phyloP scores from a whole-genome alignment of 495 filamentous ascomycete genomes.

The Talaromyces adpressus region DNA sequence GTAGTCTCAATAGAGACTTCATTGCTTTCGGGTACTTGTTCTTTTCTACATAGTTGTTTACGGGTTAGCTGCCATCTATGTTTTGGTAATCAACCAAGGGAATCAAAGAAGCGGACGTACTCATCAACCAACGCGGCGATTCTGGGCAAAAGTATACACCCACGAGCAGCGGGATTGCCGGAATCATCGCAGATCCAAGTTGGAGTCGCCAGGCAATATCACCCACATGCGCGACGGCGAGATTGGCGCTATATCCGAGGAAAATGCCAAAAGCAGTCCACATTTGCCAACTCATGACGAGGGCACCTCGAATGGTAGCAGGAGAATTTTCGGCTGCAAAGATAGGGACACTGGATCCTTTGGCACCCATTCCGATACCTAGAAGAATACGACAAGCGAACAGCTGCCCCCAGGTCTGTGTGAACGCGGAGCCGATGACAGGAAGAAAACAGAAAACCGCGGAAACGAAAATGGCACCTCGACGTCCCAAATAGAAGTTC shows the following conservation, averaged over 20 bases:
- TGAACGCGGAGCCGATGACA: slow-evolving; percentile 47
- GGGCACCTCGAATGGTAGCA: slow-evolving; percentile 52
- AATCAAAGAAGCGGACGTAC: slow-evolving; percentile 26
- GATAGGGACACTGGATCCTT: slow-evolving; percentile 54
- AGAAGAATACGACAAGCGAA: slow-evolving; percentile 51
- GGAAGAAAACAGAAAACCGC: slow-evolving; percentile 51
- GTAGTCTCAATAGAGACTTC: slow-evolving; percentile 51
- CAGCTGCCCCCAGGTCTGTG: slow-evolving; percentile 53
- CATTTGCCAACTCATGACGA: slow-evolving; percentile 61
- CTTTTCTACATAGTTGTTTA: not conserved
- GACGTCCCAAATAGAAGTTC: slow-evolving; percentile 50
- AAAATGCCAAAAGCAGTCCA: slow-evolving; percentile 56
- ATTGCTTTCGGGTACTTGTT: slow-evolving; percentile 46
- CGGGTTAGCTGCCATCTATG: not conserved
- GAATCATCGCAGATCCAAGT: slow-evolving; percentile 60
- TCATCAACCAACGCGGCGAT: slow-evolving; percentile 64
- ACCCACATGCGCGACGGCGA: slow-evolving; percentile 49
- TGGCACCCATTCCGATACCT: slow-evolving; percentile 61
- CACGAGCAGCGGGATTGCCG: slow-evolving; percentile 56
- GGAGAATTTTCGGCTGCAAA: slow-evolving; percentile 57
- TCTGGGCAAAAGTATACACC: slow-evolving; percentile 62
- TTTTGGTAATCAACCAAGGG: not conserved
- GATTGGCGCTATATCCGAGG: slow-evolving; percentile 52
- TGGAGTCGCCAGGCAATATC: slow-evolving; percentile 56
- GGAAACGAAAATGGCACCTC: slow-evolving; percentile 54